These are phyloP conservation scores for Cytospora chrysosperma DNA, from an alignment of 2,329 filamentous ascomycete species.

Conservation along the genomic window DNA sequence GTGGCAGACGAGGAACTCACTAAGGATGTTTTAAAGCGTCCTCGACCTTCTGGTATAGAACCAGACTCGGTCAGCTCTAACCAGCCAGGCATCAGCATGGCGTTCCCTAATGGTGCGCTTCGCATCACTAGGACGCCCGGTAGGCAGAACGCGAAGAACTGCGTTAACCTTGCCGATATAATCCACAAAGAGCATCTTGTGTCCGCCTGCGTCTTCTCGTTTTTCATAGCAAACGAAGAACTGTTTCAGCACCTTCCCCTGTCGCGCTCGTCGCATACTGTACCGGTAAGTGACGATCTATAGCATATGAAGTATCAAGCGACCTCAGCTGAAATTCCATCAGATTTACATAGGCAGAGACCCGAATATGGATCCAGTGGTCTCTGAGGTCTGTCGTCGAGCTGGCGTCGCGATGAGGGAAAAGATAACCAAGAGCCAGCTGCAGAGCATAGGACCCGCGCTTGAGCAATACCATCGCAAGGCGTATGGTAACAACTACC, in stretches of 20 bases:
- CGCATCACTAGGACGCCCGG: conserved; percentile 31
- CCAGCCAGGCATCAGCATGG: conserved; percentile 13
- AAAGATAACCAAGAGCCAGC: conserved; percentile 24
- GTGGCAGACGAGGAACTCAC: neutral
- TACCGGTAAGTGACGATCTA: conserved; percentile 23
- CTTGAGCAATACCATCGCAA: conserved; percentile 23
- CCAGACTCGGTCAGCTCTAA: neutral
- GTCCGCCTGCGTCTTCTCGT: conserved; percentile 30
- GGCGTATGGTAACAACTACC: conserved; percentile 28
- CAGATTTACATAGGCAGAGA: conserved; percentile 30
- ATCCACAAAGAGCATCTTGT: conserved; percentile 27
- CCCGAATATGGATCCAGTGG: conserved; percentile 25
- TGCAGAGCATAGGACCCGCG: conserved; percentile 21
- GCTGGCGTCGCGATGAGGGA: conserved; percentile 22
- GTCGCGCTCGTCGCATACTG: conserved; percentile 21
- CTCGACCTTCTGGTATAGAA: neutral
- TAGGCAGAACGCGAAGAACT: conserved; percentile 28
- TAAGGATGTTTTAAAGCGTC: neutral
- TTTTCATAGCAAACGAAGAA: conserved; percentile 29
- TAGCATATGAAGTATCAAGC: neutral
- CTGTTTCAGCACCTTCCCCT: conserved; percentile 26
- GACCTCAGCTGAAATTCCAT: neutral
- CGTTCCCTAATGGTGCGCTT: conserved; percentile 28
- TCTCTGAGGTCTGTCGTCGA: conserved; percentile 14
- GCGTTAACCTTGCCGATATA: conserved; percentile 28